Evolutionary conservation across 1,284 basidiomycete genomes (phyloP).

Genomic region (Heterobasidion occidentale): DNA sequence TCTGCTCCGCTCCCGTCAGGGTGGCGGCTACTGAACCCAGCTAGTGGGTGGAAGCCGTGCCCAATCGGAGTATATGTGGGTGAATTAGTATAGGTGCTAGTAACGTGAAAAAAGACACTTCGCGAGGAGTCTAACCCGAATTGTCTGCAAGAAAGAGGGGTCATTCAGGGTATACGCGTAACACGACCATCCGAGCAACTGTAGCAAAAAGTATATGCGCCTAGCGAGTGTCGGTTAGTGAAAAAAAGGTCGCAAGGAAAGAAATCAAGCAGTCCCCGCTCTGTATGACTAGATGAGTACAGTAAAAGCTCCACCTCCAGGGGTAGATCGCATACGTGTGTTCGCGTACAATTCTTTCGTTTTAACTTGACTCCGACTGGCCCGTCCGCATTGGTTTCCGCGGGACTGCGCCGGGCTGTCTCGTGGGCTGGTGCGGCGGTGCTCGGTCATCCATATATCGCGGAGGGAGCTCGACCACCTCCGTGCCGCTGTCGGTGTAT

Average conservation of each 20-base stretch:
- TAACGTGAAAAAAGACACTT: background rate
- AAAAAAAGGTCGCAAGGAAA: too few species aligned
- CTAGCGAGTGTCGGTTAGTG: too few species aligned
- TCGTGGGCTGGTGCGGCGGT: constrained; percentile 1
- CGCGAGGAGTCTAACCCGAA: background rate
- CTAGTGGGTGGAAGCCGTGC: constrained; percentile 47
- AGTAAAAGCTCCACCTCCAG: too few species aligned
- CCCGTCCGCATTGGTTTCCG: constrained; percentile 7
- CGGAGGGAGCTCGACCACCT: constrained; percentile 52
- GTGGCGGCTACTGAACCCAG: constrained; percentile 41
- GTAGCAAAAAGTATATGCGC: too few species aligned
- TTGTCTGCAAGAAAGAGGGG: background rate
- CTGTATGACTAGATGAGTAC: too few species aligned
- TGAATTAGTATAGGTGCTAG: background rate
- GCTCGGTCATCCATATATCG: constrained; percentile 28
- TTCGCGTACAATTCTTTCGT: too few species aligned
- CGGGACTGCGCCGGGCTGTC: constrained; percentile 1
- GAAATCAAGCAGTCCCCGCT: too few species aligned
- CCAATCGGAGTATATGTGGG: constrained; percentile 51
- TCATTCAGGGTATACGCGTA: too few species aligned
- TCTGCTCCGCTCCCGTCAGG: constrained; percentile 24
- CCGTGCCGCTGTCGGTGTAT: constrained; percentile 42
- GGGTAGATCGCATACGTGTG: too few species aligned
- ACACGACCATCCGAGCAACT: too few species aligned
- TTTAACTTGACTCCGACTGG: background rate